Percentiles rank a stretch among this genome's conserved stretches.
phyloP scores from a whole-genome alignment of 495 filamentous ascomycete species.

The Talaromyces thailandensis region DNA sequence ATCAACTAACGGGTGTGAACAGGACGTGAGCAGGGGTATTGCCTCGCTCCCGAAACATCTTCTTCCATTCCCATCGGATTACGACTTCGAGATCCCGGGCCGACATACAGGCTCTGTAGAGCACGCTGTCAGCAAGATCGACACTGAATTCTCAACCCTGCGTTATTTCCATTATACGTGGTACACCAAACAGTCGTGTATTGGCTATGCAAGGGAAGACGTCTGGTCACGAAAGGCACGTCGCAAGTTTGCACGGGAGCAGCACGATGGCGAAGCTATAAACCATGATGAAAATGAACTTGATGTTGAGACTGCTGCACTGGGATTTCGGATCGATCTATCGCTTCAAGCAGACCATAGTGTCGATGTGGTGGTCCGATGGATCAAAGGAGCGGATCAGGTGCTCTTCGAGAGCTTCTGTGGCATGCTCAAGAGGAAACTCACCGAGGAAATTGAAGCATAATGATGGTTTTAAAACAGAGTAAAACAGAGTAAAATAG shows the following conservation, averaged over 20 bases:
- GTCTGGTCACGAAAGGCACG: slow-evolving; percentile 67
- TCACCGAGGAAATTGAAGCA: slow-evolving; percentile 17
- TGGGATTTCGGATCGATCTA: slow-evolving; percentile 40
- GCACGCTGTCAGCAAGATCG: slow-evolving; percentile 20
- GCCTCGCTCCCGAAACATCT: slow-evolving; percentile 48
- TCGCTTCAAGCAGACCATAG: slow-evolving; percentile 15
- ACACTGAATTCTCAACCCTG: slow-evolving; percentile 32
- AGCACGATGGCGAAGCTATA: background rate
- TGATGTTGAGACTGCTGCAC: slow-evolving; percentile 20
- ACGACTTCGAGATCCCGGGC: slow-evolving; percentile 31
- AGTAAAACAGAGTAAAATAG: background rate
- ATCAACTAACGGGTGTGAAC: background rate
- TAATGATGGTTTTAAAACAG: background rate
- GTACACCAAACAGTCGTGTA: slow-evolving; percentile 31
- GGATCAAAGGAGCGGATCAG: slow-evolving; percentile 67
- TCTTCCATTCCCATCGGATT: slow-evolving; percentile 50
- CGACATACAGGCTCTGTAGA: slow-evolving; percentile 14
- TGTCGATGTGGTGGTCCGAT: slow-evolving; percentile 46
- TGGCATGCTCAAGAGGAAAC: slow-evolving; percentile 61
- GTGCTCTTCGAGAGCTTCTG: slow-evolving; percentile 84
- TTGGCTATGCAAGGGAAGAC: slow-evolving; percentile 50
- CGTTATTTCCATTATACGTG: slow-evolving; percentile 42
- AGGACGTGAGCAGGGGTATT: slow-evolving; percentile 49
- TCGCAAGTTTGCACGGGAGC: slow-evolving; percentile 34
- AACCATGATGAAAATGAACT: slow-evolving; percentile 9